Conservation (phyloP, 345 rosid genomes). For the Euclidium syriacum region DNA sequence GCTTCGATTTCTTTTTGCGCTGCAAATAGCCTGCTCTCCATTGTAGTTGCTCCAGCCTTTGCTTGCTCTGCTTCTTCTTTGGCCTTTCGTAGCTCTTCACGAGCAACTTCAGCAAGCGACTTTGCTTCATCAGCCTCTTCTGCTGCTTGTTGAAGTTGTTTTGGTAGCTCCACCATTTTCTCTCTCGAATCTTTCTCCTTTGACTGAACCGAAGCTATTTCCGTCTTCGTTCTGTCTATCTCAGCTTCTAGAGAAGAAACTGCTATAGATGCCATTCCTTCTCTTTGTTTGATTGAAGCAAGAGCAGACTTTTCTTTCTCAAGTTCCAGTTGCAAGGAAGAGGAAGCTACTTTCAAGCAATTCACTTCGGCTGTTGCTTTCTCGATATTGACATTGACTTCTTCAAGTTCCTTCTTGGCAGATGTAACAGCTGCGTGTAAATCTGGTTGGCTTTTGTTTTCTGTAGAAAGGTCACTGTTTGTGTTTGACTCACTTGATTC, state of each 20-base stretch:
- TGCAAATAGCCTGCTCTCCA: conserved; percentile 66
- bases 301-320: conserved; percentile 63
- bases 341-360: conserved; percentile 60
- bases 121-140: conserved; percentile 78
- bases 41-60: conserved; percentile 66
- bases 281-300: conserved; percentile 62
- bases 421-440: conserved; percentile 53
- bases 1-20: conserved; percentile 84
- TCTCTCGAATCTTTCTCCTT: conserved; percentile 68
- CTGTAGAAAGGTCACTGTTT: conserved; percentile 18
- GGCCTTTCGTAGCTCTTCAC: conserved; percentile 67
- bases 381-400: conserved; percentile 65
- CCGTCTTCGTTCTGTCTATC: conserved; percentile 54
- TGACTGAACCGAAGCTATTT: conserved; percentile 50
- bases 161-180: conserved; percentile 62
- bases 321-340: conserved; percentile 55
- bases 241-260: conserved; percentile 79
- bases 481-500: conserved; percentile 24
- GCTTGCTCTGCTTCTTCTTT: conserved; percentile 80
- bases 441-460: conserved; percentile 45
- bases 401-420: conserved; percentile 76
- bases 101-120: conserved; percentile 52
- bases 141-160: conserved; percentile 69
- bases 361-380: conserved; percentile 66
- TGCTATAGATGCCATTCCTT: conserved; percentile 79